Base-by-base conservation (phyloP, 202 grass and related monocot species). In the Panicum hallii region DNA sequence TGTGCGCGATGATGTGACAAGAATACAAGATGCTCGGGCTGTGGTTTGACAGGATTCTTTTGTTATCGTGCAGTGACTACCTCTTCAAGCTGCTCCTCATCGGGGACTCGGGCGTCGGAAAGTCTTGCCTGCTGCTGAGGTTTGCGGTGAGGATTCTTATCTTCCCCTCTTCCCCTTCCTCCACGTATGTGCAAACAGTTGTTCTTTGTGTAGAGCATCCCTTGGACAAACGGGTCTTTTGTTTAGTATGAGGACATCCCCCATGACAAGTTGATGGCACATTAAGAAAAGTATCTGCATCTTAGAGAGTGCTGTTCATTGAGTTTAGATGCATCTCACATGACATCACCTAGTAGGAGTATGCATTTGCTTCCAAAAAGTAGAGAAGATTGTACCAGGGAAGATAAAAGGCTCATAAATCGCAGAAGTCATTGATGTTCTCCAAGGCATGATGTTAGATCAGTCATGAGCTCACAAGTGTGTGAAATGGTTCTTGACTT, bases 21-120 rank as follows among this genome's bases (percentile, higher is more conserved):
- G 72, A 52, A 19, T 48, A 48, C 47, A 11, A 54, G 79, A 55
- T 79, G 58, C 42, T 79, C 80, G 67, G 6, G 44, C 54, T 79
- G 0, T 75, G 12, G 57, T 41, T 7, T 79, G 44, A 75, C 34
- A 36, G 16, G 32, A 19, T 75, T 28, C 44, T 81, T 61, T 49
- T 66, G 69, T 80, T 82, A n/a, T 65, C 70, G 4, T 89, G 87
- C 87, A 92, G 90, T 61, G 90, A 92, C 70, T 92, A 92, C 77
- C 88, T 93, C 64, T 93, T 93, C 88, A 93, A 93, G 83, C 83
- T 93, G 72, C 86, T 93, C 48, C 91, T 93, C 74, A 93, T 93
- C 60, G 91, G 91, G 32, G 88, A 93, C 81, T 93, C 91, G 0
- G 91, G 91, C 4, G 91, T 93, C 9, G 91, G 91, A 4, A 93